Base-by-base conservation (phyloP, 2,329 filamentous ascomycete genomes). In the Aulographum hederae region DNA sequence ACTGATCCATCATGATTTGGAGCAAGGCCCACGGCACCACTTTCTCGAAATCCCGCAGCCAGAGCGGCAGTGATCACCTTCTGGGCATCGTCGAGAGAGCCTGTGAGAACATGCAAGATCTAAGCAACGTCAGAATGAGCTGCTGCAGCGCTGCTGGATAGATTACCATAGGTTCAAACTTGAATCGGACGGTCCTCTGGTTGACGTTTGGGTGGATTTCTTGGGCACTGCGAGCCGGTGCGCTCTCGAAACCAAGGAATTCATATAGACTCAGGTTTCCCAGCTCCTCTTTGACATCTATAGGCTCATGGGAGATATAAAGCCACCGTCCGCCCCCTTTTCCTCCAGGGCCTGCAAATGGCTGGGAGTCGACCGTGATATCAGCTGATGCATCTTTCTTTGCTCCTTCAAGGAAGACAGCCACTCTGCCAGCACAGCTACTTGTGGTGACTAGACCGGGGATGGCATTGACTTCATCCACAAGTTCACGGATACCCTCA, bases 81-180 rank as follows among this genome's bases (percentile, higher is more conserved):
- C 41, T 92, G 78, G 3, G 86, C 82, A 43, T 86, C 70, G 10
- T 67, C 54, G 0, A 73, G 61, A 0, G 80, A 86, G 12, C 82
- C 71, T 4, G 81, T 73, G 43, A 92, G 66, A 27, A 95, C 64
- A 43, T 95, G 86, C 1, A 95, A 68, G 41, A 94, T 93, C 85
- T 92, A 38, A 14, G 6, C 19, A 2, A 16, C 12, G 16, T 32
- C 29, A 56, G 37, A 46, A 50, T 43, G 35, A 41, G 41, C 27
- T 30, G 31, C 6, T 30, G 34, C 17, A 28, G 32, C 33, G 35
- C n/a, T 20, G 29, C 23, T 25, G 30, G 20, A 30, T 31, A n/a
- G 29, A 35, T 48, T 65, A 92, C 85, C 82, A 94, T 84, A 4
- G 85, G 82, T 51, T 94, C 85, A 47, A 91, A 94, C 53, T 92